These are phyloP conservation scores for Aphanomyces astaci DNA, from an alignment of 352 stramenopile genomes.

Conservation along the genomic window DNA sequence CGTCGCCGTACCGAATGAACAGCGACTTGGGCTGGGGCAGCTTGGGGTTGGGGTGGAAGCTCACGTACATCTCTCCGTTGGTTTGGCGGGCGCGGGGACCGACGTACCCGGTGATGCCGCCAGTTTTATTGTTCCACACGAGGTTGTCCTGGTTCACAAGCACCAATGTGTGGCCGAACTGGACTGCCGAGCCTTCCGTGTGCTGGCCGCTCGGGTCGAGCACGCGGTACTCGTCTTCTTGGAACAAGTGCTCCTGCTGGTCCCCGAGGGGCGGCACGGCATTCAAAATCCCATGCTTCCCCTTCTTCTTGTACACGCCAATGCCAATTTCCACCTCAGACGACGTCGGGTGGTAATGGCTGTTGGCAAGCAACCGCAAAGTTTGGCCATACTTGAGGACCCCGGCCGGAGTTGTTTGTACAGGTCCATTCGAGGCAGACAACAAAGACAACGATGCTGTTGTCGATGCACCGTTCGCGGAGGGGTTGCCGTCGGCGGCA, in stretches of 20 bases:
- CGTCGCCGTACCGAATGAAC: slow-evolving; percentile 57
- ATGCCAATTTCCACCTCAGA: slow-evolving; percentile 34
- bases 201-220: slow-evolving; percentile 50
- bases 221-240: slow-evolving; percentile 75
- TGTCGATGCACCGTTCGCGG: no score
- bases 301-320: slow-evolving; percentile 83
- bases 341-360: background rate
- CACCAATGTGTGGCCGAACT: slow-evolving; percentile 67
- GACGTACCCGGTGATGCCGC: slow-evolving; percentile 78
- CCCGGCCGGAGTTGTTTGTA: background rate
- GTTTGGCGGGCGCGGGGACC: slow-evolving; percentile 57
- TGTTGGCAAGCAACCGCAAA: slow-evolving; percentile 9
- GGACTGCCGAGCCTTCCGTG: slow-evolving; percentile 38
- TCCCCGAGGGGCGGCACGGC: slow-evolving; percentile 68
- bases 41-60: slow-evolving; percentile 36
- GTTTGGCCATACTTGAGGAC: slow-evolving; percentile 16
- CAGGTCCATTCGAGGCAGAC: background rate
- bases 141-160: slow-evolving; percentile 78
- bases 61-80: slow-evolving; percentile 67
- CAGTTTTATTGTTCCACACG: slow-evolving; percentile 87
- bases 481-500: background rate
- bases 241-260: slow-evolving; percentile 64
- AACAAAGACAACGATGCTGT: no score
- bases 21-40: background rate
- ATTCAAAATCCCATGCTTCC: slow-evolving; percentile 73